Conservation (phyloP, 371 early-diverging fungal species). For the Zychaea mexicana region DNA sequence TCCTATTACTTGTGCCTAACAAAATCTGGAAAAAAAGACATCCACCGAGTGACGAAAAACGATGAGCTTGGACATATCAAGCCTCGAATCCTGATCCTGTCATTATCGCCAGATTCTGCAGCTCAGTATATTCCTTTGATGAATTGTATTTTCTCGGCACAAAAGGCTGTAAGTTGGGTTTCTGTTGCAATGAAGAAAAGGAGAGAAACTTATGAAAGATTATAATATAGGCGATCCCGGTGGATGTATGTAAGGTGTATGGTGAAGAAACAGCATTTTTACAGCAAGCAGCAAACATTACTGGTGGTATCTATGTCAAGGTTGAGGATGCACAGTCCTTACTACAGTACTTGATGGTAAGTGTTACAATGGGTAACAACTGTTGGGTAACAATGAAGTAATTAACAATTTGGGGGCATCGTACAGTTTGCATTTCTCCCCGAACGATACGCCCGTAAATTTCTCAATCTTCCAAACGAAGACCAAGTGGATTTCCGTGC, state of each 20-base stretch:
- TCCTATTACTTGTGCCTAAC: not conserved
- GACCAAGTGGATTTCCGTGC: slow-evolving; percentile 93
- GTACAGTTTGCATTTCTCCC: slow-evolving; percentile 69
- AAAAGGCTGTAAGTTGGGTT: slow-evolving; percentile 68
- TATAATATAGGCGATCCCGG: slow-evolving; percentile 65
- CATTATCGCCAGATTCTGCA: slow-evolving; percentile 86
- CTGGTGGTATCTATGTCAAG: slow-evolving; percentile 81
- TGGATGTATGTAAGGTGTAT: slow-evolving; percentile 88
- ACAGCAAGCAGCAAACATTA: slow-evolving; percentile 91
- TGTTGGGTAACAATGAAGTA: not conserved
- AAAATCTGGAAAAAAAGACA: slow-evolving; percentile 43
- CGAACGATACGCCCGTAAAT: slow-evolving; percentile 72
- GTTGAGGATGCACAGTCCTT: slow-evolving; percentile 69
- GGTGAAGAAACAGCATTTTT: slow-evolving; percentile 85
- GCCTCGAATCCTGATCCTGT: slow-evolving; percentile 84
- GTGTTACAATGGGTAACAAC: not conserved
- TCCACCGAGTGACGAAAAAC: slow-evolving; percentile 61
- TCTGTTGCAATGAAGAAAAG: not conserved
- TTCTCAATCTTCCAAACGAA: slow-evolving; percentile 73
- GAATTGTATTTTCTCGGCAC: slow-evolving; percentile 97
- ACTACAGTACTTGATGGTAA: slow-evolving; percentile 85
- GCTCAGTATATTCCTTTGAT: slow-evolving; percentile 93
- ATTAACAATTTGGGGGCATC: too few species aligned
- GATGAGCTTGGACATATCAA: slow-evolving; percentile 66
- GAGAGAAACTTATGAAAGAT: not conserved